Evolutionary conservation across 148 eudicot genomes (phyloP), one percentile per base, ranked within the genome.

Genomic region (Dysphania ambrosioides): DNA sequence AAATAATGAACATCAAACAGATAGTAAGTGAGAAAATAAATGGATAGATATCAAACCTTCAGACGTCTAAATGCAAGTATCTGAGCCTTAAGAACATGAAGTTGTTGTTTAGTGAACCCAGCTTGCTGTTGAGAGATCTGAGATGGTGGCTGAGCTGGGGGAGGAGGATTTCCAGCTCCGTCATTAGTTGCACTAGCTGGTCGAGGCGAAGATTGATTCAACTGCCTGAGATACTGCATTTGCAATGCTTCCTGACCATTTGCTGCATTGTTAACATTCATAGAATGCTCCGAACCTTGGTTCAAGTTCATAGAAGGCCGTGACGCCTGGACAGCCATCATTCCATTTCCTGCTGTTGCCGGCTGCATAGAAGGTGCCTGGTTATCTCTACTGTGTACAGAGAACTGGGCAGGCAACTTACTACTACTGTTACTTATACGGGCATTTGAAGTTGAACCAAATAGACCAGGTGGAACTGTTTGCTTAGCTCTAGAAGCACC

Each of bases 71-170:
- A 90, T 34, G 97, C 97, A 51, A 95, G 91, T 73, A 92, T 95
- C 79, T 95, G 99, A 16, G 97, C 99, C 85, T 92, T 95, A 56
- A 95, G 93, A 73, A 89, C 97, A 82, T 90, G 97, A 77, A 86
- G 78, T 79, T 92, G 99, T 78, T 95, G 93, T 77, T 95, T 95
- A 16, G 97, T 92, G 69, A 95, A 95, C 58, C 88, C 89, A 23
- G 60, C 19, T 26, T 72, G 85, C 51, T 76, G 86, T 70, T 82
- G 90, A 31, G 81, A 80, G 63, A n/a, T 67, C 76, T 78, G 90
- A 41, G 86, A 72, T 11, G 66, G 49, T 11, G 78, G 31, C 77
- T 86, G 91, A 79, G 87, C 76, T 81, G 86, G 90, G 69, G 90
- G 79, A 29, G 90, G 72, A 53, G 70, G 75, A 70, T 78, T 84